Evolutionary conservation across 306 rosid species (phyloP), one percentile per base, ranked within the genome.

Genomic region (Vigna angularis): DNA sequence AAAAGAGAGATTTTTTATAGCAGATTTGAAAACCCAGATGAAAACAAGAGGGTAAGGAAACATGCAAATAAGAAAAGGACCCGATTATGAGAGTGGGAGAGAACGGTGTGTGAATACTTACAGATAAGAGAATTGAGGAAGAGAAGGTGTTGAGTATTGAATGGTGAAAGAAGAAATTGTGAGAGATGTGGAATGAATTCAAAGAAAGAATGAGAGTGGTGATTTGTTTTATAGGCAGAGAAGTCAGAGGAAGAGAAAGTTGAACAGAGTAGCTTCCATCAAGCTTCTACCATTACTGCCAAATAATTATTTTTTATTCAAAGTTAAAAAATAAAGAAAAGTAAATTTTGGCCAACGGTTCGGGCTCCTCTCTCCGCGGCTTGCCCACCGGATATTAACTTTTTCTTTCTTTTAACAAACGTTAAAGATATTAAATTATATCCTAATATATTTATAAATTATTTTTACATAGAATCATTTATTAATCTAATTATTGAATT

Each of bases 1-100:
- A 66, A 67, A 3, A 42, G 26, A 17, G 9, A 1, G 15, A 1
- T 1, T 45, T 28, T 70, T 56, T 15, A 48, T 38, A 36, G 71
- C 14, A 47, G 69, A 48, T 56, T 24, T 52, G 9, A 57, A 36
- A 20, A 49, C 58, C 66, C 76, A 78, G 58, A 66, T 55, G 70
- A 76, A 52, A 55, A 17, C 16, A 45, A 71, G 7, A 53, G 55
- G 32, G 30, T 38, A 11, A 75, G 57, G 36, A 55, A 14, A 59
- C 5, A 70, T 14, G 53, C 1, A 18, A 40, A 59, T 0, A 16
- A 28, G 52, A 42, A 40, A 2, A 49, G 2, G 40, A 28, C 9
- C 24, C 3, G 72, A 52, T 51, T n/a, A 51, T 4, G 56, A 49
- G 2, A 75, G 73, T 2, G 71, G 36, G 2, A 67, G 26, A 68